Base-by-base conservation (phyloP, 2,329 filamentous ascomycete genomes). In the Apiospora koreana region DNA sequence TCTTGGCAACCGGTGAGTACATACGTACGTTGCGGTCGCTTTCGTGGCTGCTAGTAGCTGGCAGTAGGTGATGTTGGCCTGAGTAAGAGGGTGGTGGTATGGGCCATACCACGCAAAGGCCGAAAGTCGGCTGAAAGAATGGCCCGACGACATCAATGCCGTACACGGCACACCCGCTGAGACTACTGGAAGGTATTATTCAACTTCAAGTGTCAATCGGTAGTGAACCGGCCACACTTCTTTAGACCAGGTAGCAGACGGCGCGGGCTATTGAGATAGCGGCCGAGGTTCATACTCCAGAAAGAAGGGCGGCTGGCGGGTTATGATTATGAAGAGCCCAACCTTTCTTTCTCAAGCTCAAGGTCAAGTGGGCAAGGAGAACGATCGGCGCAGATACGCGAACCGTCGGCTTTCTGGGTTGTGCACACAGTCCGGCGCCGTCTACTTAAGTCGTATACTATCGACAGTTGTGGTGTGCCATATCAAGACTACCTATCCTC, bases 371-470 rank as follows among this genome's bases (percentile, higher is more conserved):
- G 50, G 7, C 50, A 25, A 58, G 25, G 23, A 31, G 41, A 25
- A 31, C 50, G 50, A 58, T 58, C 50, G 50, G 50, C 16, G 25
- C 21, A 62, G 54, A 62, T 62, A 38, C 54, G 54, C 54, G 54
- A 62, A 62, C 54, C 54, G 54, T 62, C 54, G 54, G 54, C 54
- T n/a, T 62, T 62, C 54, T 62, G 54, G 31, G 9, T 62, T 62
- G 50, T 21, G 31, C 31, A 46, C 43, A n/a, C 54, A 43, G 41
- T 62, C 54, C 54, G 54, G 54, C 54, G 54, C 54, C 54, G 31
- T 62, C 54, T 62, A n/a, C 54, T 62, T 62, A 62, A 35, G 54
- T n/a, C 16, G 31, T 62, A 62, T 62, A 62, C 54, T 62, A 62
- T 62, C 54, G 54, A 62, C 54, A 62, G 31, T 62, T 62, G 2